Evolutionary conservation across 257 asterid species (phyloP).

Genomic region (Salvia rosmarinus): DNA sequence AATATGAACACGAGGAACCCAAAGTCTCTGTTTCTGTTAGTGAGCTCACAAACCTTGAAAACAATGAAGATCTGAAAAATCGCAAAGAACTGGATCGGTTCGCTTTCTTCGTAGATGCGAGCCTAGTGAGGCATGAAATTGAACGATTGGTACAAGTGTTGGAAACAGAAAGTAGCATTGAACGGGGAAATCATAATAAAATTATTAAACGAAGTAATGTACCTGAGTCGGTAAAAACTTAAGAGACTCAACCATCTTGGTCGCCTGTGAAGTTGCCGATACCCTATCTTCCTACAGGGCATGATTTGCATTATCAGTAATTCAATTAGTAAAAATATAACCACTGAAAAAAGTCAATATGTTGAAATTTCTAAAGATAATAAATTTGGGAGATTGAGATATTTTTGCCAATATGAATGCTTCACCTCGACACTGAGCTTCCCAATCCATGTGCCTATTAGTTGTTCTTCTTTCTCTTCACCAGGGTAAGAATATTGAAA

Average conservation of each 20-base stretch:
- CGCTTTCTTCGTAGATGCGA: conserved; percentile 80
- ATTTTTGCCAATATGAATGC: conserved; percentile 25
- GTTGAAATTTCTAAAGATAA: not conserved
- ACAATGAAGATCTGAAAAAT: conserved; percentile 91
- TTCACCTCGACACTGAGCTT: conserved; percentile 85
- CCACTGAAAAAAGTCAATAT: not conserved
- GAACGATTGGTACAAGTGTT: conserved; percentile 34
- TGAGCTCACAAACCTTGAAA: conserved; percentile 71
- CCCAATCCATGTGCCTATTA: conserved; percentile 97
- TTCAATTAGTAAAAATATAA: conserved; percentile 15
- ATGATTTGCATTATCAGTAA: conserved; percentile 38
- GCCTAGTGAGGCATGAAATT: conserved; percentile 57
- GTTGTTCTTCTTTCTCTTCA: conserved; percentile 85
- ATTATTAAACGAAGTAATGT: conserved; percentile 31
- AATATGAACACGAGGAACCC: conserved; percentile 15
- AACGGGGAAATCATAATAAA: conserved; percentile 28
- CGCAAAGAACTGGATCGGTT: conserved; percentile 90
- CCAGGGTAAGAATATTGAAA: conserved; percentile 93
- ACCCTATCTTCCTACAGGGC: conserved; percentile 75
- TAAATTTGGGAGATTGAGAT: not conserved
- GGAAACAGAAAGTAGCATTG: conserved; percentile 11
- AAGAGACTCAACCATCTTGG: conserved; percentile 86
- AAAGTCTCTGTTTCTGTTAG: not conserved
- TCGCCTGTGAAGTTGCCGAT: conserved; percentile 82
- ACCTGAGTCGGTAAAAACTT: conserved; percentile 93